These are phyloP conservation scores for Botrytis sinoallii DNA, from an alignment of 2,329 filamentous ascomycete species.

Conservation along the genomic window DNA sequence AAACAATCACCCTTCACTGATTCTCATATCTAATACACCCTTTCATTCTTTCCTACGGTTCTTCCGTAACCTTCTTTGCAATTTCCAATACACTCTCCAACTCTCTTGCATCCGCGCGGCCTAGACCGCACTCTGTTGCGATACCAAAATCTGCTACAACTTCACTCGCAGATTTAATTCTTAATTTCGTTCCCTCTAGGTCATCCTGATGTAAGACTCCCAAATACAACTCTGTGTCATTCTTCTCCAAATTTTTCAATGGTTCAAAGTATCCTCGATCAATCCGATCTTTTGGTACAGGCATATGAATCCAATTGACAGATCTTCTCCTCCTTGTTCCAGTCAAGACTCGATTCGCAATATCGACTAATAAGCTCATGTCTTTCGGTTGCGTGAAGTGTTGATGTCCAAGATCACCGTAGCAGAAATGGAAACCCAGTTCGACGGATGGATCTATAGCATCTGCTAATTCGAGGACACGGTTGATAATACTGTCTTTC, in stretches of 20 bases:
- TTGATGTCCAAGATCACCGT: conserved; percentile 45
- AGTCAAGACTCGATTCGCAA: conserved; percentile 38
- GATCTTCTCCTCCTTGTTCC: conserved; percentile 31
- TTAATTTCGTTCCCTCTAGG: conserved; percentile 40
- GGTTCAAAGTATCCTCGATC: conserved; percentile 42
- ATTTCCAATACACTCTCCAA: conserved; percentile 23
- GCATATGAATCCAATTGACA: conserved; percentile 45
- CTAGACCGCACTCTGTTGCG: conserved; percentile 44
- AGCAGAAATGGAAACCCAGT: conserved; percentile 47
- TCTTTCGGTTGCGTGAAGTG: conserved; percentile 45
- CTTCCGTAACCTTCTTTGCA: conserved; percentile 11
- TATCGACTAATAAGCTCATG: conserved; percentile 37
- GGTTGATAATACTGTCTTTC: conserved; percentile 38
- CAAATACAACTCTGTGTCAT: conserved; percentile 40
- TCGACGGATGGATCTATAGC: conserved; percentile 40
- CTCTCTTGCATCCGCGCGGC: conserved; percentile 30
- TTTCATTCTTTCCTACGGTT: background rate
- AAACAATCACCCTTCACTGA: background rate
- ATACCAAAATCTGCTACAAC: conserved; percentile 40
- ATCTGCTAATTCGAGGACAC: conserved; percentile 36
- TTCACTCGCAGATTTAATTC: conserved; percentile 40
- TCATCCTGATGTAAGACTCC: conserved; percentile 43
- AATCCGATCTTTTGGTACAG: conserved; percentile 42
- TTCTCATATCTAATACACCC: background rate
- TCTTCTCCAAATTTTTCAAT: conserved; percentile 37